A percentile compares a stretch with the other conserved stretches of the same genome.
Evolutionary conservation across 352 stramenopile species (phyloP).

Genomic region (Globisporangium canariense): DNA sequence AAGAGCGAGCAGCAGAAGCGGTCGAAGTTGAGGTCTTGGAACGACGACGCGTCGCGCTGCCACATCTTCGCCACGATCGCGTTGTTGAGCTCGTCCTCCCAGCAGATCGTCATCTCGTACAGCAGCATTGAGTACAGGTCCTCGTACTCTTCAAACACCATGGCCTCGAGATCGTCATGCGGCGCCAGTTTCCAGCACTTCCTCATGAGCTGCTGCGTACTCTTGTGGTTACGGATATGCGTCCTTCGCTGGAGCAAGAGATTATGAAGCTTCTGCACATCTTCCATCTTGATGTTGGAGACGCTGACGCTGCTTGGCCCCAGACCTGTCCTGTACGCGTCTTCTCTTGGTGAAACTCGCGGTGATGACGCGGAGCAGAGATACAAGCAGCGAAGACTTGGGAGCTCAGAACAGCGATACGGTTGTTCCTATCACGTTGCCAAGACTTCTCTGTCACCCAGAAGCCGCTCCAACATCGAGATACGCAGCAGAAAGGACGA

Average conservation of each 20-base stretch:
- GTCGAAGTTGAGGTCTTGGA: conserved; percentile 37
- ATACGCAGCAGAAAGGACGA: neutral
- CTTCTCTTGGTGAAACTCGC: neutral
- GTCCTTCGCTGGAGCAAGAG: conserved; percentile 41
- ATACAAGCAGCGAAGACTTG: neutral
- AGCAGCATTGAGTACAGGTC: conserved; percentile 48
- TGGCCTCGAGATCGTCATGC: conserved; percentile 16
- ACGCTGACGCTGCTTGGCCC: neutral
- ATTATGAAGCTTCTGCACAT: conserved; percentile 34
- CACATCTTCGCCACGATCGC: conserved; percentile 47
- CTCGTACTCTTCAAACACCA: conserved; percentile 38
- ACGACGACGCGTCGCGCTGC: conserved; percentile 32
- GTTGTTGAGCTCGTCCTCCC: conserved; percentile 50
- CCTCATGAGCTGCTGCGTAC: conserved; percentile 33
- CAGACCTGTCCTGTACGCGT: neutral
- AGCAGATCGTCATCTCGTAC: conserved; percentile 64
- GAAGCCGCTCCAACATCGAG: neutral
- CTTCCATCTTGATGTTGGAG: conserved; percentile 24
- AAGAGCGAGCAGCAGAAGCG: conserved; percentile 64
- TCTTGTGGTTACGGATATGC: conserved; percentile 39
- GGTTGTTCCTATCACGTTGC: neutral
- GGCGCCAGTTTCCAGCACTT: conserved; percentile 32
- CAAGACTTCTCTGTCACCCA: neutral
- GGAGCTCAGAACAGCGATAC: neutral
- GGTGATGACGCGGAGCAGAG: neutral